phyloP scores from a whole-genome alignment of 495 filamentous ascomycete genomes.

The Aspergillus kassunensis region DNA sequence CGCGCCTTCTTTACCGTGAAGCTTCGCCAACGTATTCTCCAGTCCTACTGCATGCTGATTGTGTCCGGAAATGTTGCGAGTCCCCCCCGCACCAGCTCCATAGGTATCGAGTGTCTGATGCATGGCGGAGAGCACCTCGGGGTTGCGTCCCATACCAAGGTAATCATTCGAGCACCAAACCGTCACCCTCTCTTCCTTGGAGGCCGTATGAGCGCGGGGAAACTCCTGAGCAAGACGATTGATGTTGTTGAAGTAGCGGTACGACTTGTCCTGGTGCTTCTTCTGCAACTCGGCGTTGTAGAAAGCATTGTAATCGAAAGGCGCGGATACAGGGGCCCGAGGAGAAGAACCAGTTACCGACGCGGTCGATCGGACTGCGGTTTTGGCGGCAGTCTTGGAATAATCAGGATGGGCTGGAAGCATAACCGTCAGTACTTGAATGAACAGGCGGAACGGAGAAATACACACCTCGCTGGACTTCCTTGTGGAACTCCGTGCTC shows the following conservation, averaged over 20 bases:
- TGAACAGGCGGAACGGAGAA: background rate
- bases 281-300: constrained; percentile 87
- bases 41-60: constrained; percentile 89
- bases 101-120: constrained; percentile 93
- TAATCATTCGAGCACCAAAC: constrained; percentile 99
- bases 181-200: constrained; percentile 81
- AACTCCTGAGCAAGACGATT: constrained; percentile 96
- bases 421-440: constrained; percentile 8
- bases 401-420: constrained; percentile 24
- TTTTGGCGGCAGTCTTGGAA: constrained; percentile 5
- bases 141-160: constrained; percentile 93
- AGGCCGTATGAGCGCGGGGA: constrained; percentile 86
- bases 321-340: constrained; percentile 43
- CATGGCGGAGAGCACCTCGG: constrained; percentile 82
- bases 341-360: constrained; percentile 32
- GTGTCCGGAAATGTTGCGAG: constrained; percentile 95
- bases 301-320: constrained; percentile 88
- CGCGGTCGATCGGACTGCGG: constrained; percentile 1
- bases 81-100: constrained; percentile 92
- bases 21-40: constrained; percentile 78
- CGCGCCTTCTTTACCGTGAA: constrained; percentile 88
- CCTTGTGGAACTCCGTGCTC: constrained; percentile 57
- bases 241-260: constrained; percentile 99
- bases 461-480: constrained; percentile 52
- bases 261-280: constrained; percentile 99